Evolutionary conservation across 2,329 filamentous ascomycete genomes (phyloP).

Genomic region (Nemania sp.): DNA sequence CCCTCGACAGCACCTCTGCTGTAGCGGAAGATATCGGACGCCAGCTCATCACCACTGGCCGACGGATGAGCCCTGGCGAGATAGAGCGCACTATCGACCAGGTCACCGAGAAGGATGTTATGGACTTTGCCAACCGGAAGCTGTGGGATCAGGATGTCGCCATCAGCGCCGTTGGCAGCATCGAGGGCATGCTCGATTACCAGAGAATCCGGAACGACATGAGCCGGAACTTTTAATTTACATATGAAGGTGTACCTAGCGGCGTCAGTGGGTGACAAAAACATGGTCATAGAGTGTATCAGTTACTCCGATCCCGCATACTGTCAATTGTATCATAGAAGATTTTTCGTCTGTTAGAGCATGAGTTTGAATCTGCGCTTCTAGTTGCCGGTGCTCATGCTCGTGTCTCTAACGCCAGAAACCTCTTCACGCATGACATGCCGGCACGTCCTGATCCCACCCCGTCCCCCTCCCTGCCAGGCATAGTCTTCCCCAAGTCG

Average conservation of each 20-base stretch:
- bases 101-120: slow-evolving; percentile 95
- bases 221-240: slow-evolving; percentile 72
- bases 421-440: not conserved
- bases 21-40: slow-evolving; percentile 98
- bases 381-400: slow-evolving; percentile 3
- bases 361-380: slow-evolving; percentile 5
- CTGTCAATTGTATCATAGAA: slow-evolving; percentile 59
- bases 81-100: slow-evolving; percentile 88
- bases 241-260: slow-evolving; percentile 28
- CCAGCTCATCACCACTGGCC: slow-evolving; percentile 96
- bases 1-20: slow-evolving; percentile 95
- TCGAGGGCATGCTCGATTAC: slow-evolving; percentile 86
- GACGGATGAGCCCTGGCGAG: slow-evolving; percentile 87
- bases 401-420: not conserved
- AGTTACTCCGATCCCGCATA: slow-evolving; percentile 51
- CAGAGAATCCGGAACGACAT: slow-evolving; percentile 80
- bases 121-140: slow-evolving; percentile 93
- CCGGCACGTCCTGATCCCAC: not conserved
- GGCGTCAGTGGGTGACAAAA: slow-evolving; percentile 43
- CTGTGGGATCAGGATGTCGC: slow-evolving; percentile 98
- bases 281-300: slow-evolving; percentile 60
- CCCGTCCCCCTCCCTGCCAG: too few relatives aligned
- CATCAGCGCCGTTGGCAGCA: slow-evolving; percentile 87
- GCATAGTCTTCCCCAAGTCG: too few relatives aligned
- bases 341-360: slow-evolving; percentile 42